Conservation (phyloP, 2,329 filamentous ascomycete species). For the Zalaria sp. region DNA sequence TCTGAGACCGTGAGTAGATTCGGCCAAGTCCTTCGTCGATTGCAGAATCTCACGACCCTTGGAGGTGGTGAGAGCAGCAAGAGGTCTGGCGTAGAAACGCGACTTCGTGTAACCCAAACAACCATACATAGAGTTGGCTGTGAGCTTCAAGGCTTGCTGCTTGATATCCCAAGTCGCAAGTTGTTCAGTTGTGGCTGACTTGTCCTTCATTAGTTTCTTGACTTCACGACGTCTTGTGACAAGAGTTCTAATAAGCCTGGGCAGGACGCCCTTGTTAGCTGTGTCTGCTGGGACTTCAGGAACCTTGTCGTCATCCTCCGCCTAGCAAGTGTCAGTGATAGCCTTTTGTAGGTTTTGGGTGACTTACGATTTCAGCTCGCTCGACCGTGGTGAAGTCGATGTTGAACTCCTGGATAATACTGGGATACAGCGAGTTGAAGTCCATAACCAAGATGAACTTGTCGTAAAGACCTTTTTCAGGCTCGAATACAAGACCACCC, state of each 20-base stretch:
- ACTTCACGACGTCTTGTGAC: conserved; percentile 82
- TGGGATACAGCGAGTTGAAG: conserved; percentile 97
- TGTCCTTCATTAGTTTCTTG: conserved; percentile 94
- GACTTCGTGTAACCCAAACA: conserved; percentile 95
- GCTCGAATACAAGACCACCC: conserved; percentile 94
- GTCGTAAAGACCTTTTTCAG: conserved; percentile 93
- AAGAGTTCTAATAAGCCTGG: conserved; percentile 79
- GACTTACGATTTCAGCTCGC: conserved; percentile 44
- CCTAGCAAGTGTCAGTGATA: conserved; percentile 12
- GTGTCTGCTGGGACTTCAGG: conserved; percentile 66
- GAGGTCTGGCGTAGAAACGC: conserved; percentile 87
- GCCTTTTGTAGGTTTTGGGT: neutral
- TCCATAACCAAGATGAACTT: conserved; percentile 99
- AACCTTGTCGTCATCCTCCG: conserved; percentile 70
- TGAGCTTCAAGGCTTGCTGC: conserved; percentile 89
- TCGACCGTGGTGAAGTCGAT: conserved; percentile 99
- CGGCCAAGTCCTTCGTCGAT: conserved; percentile 89
- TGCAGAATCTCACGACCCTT: conserved; percentile 95
- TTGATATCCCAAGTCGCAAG: conserved; percentile 96
- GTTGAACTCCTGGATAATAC: conserved; percentile 98
- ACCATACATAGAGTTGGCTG: conserved; percentile 98
- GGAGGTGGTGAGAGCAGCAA: conserved; percentile 90
- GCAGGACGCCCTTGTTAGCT: conserved; percentile 72
- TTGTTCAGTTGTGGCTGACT: conserved; percentile 70
- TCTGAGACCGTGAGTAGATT: conserved; percentile 67